Conservation (phyloP, 140 eudicot genomes). For the Oenanthe javanica region DNA sequence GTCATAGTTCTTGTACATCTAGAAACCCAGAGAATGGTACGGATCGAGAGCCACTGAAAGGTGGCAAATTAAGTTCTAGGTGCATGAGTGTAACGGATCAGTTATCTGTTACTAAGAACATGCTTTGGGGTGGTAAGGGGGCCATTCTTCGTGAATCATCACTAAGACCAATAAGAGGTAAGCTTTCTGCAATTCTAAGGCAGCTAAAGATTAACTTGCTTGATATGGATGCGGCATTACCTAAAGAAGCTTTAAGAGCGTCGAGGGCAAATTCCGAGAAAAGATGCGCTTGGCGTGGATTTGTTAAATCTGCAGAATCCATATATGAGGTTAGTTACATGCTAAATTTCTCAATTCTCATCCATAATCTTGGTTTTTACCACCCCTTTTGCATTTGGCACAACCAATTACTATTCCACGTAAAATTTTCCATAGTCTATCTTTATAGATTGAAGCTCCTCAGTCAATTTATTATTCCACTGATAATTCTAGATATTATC, state of each 20-base stretch:
- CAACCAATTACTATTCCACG: not conserved
- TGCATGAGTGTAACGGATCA: constrained; percentile 30
- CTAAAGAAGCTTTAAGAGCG: constrained; percentile 61
- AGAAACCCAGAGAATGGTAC: constrained; percentile 16
- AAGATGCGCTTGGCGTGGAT: constrained; percentile 74
- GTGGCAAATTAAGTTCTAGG: constrained; percentile 32
- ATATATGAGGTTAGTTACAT: constrained; percentile 65
- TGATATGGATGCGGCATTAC: constrained; percentile 81
- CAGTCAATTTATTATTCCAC: not conserved
- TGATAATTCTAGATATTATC: not conserved
- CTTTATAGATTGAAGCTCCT: not conserved
- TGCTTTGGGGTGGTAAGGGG: constrained; percentile 18
- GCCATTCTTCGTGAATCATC: constrained; percentile 52
- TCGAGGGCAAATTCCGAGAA: constrained; percentile 45
- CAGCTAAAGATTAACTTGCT: constrained; percentile 68
- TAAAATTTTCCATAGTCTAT: not conserved
- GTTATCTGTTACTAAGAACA: constrained; percentile 27
- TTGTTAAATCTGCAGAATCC: constrained; percentile 70
- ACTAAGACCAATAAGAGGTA: constrained; percentile 51
- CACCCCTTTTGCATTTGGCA: not conserved
- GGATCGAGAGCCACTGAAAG: constrained; percentile 32
- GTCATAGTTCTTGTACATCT: not conserved
- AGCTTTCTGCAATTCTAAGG: constrained; percentile 57
- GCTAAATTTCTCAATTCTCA: not conserved
- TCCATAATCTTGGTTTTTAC: not conserved